Base-by-base conservation (phyloP, 441 rosid genomes). In the Gossypium aridum region DNA sequence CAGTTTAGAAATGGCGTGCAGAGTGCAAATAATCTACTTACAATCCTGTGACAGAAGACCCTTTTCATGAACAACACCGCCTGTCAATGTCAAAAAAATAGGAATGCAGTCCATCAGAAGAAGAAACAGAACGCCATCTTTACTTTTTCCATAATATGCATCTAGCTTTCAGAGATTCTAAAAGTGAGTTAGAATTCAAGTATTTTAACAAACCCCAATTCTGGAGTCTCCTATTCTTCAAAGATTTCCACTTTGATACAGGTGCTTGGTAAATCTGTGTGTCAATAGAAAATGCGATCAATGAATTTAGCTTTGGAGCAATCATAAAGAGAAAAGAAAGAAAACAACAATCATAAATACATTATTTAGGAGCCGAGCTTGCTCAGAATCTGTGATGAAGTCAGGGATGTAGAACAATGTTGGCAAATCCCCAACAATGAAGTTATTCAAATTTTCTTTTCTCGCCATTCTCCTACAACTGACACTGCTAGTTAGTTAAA, bases 51-150 rank as follows among this genome's bases (percentile, higher is more conserved):
- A 90, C 23, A 94, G 82, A 63, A 92, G 93, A 81, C 98, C 97
- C 84, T 94, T 94, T 83, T 91, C 97, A 79, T 90, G 97, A 64
- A 94, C 98, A 76, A 92, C 78, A 53, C 98, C 98, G 56, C 98
- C 98, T 94, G 86, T 71, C 64, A 78, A 64, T 66, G 22, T 37
- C 54, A 43, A 43, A 8, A 20, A 66, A 66, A 45, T 26, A 7
- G 23, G 43, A 64, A 45, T 13, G 26, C 53, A 72, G 45, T 3
- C 47, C 23, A 68, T 55, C 77, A 60, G 9, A n/a, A 57, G 70
- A 19, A 79, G 20, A 67, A 2, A 73, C 69, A 37, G 65, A 64
- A 74, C 1, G 13, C 3, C 2, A 5, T 45, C 20, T 51, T 59
- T 45, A 71, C 0, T 34, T 63, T 34, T 13, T 47, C 3, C 14